Base-by-base conservation (phyloP, 768 basidiomycete genomes). In the Russula earlei region DNA sequence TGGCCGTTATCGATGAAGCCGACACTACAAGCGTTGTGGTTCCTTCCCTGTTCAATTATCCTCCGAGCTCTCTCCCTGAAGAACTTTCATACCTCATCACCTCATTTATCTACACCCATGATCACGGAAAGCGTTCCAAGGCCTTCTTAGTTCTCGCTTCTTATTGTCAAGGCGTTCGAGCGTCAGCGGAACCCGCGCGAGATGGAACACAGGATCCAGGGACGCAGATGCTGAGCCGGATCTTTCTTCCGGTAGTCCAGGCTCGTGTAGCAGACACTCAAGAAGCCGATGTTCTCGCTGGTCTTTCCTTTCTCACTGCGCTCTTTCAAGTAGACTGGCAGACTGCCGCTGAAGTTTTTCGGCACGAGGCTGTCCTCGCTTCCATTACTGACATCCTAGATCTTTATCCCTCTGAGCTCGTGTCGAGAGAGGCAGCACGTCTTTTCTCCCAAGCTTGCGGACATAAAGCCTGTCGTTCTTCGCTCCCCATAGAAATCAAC, bases 251-350 rank as follows among this genome's bases (percentile, higher is more conserved):
- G 27, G 63, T 72, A 0, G 67, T 87, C 33, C 61, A 76, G 8
- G 67, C 73, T 12, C 72, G 73, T 41, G 72, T 91, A 10, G 71
- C 77, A 33, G 82, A 83, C 43, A 75, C 78, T 3, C 72, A 79
- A 19, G 82, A 87, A 66, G 55, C 64, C 11, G 72, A 74, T 34
- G 68, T 82, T 25, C 69, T 84, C 17, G 69, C 72, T 14, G 83
- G 81, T 11, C 69, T 86, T 37, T 76, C 81, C 1, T 84, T 91
- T 67, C 74, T 92, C 47, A 73, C 77, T n/a, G 88, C 87, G 0
- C 72, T 94, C 19, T 90, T 91, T 64, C 88, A 91, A 66, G 81
- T 91, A n/a, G 88, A 91, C 62, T 77, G 82, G 69, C 71, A 76
- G 49, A 72, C 81, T 1, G 91, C 87, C 10, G 73, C 82, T 10